Conservation (phyloP, 148 eudicot species). For the Rhododendron simsii region DNA sequence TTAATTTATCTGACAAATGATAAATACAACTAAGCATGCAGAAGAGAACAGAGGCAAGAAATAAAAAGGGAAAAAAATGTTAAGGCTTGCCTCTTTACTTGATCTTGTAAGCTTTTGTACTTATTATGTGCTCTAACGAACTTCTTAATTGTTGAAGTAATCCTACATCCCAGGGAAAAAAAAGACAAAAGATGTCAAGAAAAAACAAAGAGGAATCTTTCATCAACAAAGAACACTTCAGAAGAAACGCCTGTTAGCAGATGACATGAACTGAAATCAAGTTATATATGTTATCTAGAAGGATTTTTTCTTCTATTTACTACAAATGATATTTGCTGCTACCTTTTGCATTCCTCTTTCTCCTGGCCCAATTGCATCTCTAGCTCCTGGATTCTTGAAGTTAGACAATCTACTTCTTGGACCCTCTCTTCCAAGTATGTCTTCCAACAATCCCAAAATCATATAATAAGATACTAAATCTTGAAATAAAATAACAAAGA, state of each 20-base stretch:
- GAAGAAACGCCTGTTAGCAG: not conserved
- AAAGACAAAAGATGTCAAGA: not conserved
- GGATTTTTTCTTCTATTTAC: not conserved
- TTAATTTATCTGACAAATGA: not conserved
- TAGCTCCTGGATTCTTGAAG: conserved; percentile 57
- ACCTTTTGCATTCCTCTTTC: conserved; percentile 73
- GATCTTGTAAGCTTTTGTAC: conserved; percentile 64
- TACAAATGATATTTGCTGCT: not conserved
- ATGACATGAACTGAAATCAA: conserved; percentile 3
- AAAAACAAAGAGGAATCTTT: not conserved
- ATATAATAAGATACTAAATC: not conserved
- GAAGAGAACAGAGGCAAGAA: not conserved
- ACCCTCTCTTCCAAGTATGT: conserved; percentile 53
- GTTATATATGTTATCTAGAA: not conserved
- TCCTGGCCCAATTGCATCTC: conserved; percentile 70
- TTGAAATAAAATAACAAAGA: not conserved
- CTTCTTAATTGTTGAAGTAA: conserved; percentile 58
- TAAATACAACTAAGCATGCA: not conserved
- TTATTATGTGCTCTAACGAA: conserved; percentile 55
- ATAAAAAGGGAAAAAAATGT: not conserved
- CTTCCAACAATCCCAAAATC: conserved; percentile 33
- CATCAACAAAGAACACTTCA: conserved; percentile 8
- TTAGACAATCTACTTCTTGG: conserved; percentile 67
- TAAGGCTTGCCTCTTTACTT: conserved; percentile 60
- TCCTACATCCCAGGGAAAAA: conserved; percentile 30